Percentiles rank a stretch among this genome's conserved stretches.
These are phyloP conservation scores for Sporothrix brasiliensis DNA, from an alignment of 2,329 filamentous ascomycete genomes.

Conservation along the genomic window DNA sequence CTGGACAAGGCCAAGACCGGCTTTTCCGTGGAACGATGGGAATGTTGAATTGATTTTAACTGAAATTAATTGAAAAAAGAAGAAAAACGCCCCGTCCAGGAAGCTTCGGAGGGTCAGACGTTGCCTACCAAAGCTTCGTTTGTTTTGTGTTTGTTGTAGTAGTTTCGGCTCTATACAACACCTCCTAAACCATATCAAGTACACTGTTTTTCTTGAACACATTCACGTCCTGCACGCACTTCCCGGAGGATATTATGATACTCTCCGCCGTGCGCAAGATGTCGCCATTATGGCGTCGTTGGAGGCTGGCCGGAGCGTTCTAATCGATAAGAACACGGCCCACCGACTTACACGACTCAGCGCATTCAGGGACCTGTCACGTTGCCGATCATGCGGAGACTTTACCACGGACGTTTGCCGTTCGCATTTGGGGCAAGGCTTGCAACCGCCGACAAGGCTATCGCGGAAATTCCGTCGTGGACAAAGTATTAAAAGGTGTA, in stretches of 20 bases:
- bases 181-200: neutral
- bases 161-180: neutral
- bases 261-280: conserved; percentile 35
- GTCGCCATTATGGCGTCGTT: conserved; percentile 31
- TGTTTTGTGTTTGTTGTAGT: neutral
- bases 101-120: too few relatives aligned
- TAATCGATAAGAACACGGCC: conserved; percentile 4
- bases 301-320: neutral
- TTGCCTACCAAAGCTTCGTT: too few relatives aligned
- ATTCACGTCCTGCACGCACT: neutral
- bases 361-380: too few relatives aligned
- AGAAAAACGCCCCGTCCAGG: too few relatives aligned
- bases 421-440: too few relatives aligned
- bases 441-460: too few relatives aligned
- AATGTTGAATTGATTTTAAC: too few relatives aligned
- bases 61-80: neutral
- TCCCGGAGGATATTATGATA: conserved; percentile 31
- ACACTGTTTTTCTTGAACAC: neutral
- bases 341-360: too few relatives aligned
- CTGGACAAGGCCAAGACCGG: conserved; percentile 25
- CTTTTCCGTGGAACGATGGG: conserved; percentile 5
- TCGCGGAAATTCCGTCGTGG: too few relatives aligned
- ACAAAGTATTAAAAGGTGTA: too few relatives aligned
- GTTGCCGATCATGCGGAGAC: too few relatives aligned
- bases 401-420: too few relatives aligned